Evolutionary conservation across 306 rosid genomes (phyloP), one percentile per base, ranked within the genome.

Genomic region (Gynostemma pentaphyllum): DNA sequence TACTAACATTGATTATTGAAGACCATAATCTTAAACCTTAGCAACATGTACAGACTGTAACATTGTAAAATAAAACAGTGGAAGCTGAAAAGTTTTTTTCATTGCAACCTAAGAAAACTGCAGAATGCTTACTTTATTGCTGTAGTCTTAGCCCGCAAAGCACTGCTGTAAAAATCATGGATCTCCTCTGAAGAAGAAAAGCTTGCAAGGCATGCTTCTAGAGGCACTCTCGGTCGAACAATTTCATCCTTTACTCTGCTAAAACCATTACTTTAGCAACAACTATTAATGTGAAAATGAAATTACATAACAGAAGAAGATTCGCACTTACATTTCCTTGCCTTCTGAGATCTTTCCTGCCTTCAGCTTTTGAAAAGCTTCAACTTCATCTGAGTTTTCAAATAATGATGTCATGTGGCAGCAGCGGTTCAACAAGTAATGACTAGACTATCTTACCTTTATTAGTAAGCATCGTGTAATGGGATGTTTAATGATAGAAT

Each of bases 181-280:
- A 92, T 83, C 86, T 92, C 99, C 80, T 92, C 99, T 1, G 96
- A 81, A 69, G 85, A 82, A 27, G 95, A 82, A 76, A 86, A 88
- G 79, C 75, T 88, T 45, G 87, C 81, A 39, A 92, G 89, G 79
- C 99, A 92, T 67, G 97, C 88, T 78, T 84, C 94, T 52, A 92
- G 75, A 75, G 99, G 94, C 45, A 92, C 95, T 77, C 99, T 82
- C 29, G 99, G 96, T 46, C 99, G 99, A 41, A 92, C 87, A 78
- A 92, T 82, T 79, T 86, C 97, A 67, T 86, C 71, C 0, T 46
- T 65, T 46, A 80, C 77, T 75, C 99, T 92, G 81, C 68, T 46
- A 70, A 65, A 66, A 70, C 44, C 39, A 71, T 67, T 51, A 74
- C 22, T 45, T 81, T 30, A 90, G 82, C 36, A 54, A 22, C 28